A percentile compares a stretch with the other conserved stretches of the same genome.
Conservation (phyloP, 2,329 filamentous ascomycete genomes). For the Monilinia aucupariae region DNA sequence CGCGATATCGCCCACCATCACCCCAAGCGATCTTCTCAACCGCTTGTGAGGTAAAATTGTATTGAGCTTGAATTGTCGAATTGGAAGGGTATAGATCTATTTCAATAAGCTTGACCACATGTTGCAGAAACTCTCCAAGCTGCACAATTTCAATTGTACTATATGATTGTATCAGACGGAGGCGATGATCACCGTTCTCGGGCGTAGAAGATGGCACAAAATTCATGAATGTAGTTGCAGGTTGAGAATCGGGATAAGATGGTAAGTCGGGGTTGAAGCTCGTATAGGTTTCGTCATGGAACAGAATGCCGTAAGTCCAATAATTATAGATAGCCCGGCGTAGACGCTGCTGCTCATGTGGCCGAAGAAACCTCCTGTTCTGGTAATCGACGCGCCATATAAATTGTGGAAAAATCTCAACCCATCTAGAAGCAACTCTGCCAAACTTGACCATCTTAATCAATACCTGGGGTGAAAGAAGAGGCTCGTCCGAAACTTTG, state of each 20-base stretch:
- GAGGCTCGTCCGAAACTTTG: constrained; percentile 22
- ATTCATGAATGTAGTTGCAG: not conserved
- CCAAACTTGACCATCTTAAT: constrained; percentile 33
- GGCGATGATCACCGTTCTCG: constrained; percentile 27
- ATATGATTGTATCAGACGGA: constrained; percentile 30
- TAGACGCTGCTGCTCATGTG: constrained; percentile 29
- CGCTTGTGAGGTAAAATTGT: constrained; percentile 24
- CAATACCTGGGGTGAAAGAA: constrained; percentile 30
- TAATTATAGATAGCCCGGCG: constrained; percentile 32
- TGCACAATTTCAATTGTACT: constrained; percentile 30
- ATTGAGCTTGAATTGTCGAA: constrained; percentile 29
- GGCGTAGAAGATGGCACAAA: constrained; percentile 23
- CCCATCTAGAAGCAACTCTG: constrained; percentile 31
- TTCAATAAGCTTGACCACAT: constrained; percentile 30
- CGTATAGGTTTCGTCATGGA: constrained; percentile 32
- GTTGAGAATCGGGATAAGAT: not conserved
- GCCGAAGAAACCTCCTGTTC: constrained; percentile 30
- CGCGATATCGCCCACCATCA: constrained; percentile 26
- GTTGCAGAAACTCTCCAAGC: constrained; percentile 31
- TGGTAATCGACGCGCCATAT: constrained; percentile 32
- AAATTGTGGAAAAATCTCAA: constrained; percentile 33
- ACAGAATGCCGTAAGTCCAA: constrained; percentile 34
- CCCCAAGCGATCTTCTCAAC: constrained; percentile 33
- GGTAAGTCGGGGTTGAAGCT: constrained; percentile 24
- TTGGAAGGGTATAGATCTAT: constrained; percentile 33